Percentiles rank a stretch among this genome's conserved stretches.
Evolutionary conservation across 495 filamentous ascomycete genomes (phyloP).

Genomic region (Tetracladium marchalianum): DNA sequence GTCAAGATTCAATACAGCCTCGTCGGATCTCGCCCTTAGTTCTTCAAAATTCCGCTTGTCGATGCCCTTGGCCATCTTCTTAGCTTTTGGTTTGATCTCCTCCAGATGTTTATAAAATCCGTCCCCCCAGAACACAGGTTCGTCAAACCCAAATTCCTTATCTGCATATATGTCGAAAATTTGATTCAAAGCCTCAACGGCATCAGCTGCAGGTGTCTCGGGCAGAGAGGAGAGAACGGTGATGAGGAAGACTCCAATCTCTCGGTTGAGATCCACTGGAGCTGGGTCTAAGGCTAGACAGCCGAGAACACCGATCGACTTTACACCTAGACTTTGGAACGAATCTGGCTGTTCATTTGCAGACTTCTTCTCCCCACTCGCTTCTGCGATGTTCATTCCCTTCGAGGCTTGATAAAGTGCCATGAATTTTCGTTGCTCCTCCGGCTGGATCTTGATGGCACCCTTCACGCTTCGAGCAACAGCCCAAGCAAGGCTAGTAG

Average conservation of each 20-base stretch:
- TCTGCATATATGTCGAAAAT: slow-evolving; percentile 55
- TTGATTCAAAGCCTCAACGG: slow-evolving; percentile 48
- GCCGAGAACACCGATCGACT: slow-evolving; percentile 52
- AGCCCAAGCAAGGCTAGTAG: slow-evolving; percentile 54
- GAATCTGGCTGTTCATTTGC: slow-evolving; percentile 27
- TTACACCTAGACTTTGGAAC: slow-evolving; percentile 43
- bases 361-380: slow-evolving; percentile 11
- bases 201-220: slow-evolving; percentile 36
- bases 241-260: slow-evolving; percentile 50
- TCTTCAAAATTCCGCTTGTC: slow-evolving; percentile 44
- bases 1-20: slow-evolving; percentile 42
- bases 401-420: slow-evolving; percentile 47
- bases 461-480: slow-evolving; percentile 41
- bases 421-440: slow-evolving; percentile 48
- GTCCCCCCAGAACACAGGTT: slow-evolving; percentile 47
- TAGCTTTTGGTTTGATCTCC: slow-evolving; percentile 36
- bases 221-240: slow-evolving; percentile 34
- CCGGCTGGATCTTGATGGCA: slow-evolving; percentile 30
- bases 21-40: slow-evolving; percentile 43
- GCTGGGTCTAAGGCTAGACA: slow-evolving; percentile 39
- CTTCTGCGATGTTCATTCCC: slow-evolving; percentile 13
- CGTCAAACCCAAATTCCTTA: slow-evolving; percentile 40
- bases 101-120: slow-evolving; percentile 48
- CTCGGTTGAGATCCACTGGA: slow-evolving; percentile 34
- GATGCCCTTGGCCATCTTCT: slow-evolving; percentile 40